Evolutionary conservation across 108 stramenopile species (phyloP), one percentile per base, ranked within the genome.

Genomic region (Discostella pseudostelligera): DNA sequence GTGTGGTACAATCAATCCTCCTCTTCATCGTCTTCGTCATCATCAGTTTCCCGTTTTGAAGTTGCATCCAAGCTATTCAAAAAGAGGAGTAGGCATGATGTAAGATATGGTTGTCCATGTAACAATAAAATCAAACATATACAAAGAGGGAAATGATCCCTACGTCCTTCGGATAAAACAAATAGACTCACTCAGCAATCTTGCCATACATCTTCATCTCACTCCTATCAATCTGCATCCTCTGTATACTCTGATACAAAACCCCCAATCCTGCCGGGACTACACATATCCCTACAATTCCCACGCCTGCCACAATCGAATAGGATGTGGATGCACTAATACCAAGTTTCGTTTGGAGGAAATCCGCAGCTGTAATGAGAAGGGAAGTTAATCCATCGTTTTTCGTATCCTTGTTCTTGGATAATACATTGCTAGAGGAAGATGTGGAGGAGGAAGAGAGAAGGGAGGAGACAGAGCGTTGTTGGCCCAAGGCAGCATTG

Each of bases 151-250:
- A 1, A 39, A 16, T n/a, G 25, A 43, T 20, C 36, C 0, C 1
- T 4, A 32, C 32, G 5, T 32, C 32, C 32, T 26, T 46, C 21
- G 8, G 3, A 45, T 45, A 26, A 13, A 8, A 26, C 17, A 45
- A 29, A 16, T 14, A 8, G 1, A 76, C 72, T 74, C 65, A 68
- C 67, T 77, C 76, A 3, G 76, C 24, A 65, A 77, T 77, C 68
- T 77, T 77, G 24, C 76, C 76, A 65, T 77, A 77, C 76, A 77
- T 77, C 49, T 77, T 77, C 76, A 77, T 77, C 58, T 77, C 76
- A 37, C 56, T 58, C 76, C 57, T 69, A 54, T 77, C 76, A 60
- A 77, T 77, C 40, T 53, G 49, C 63, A 65, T 46, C 68, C 76
- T 50, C 63, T 77, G 76, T 56, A 77, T 49, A 8, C 62, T 56